Percentiles rank a stretch among this genome's conserved stretches.
These are phyloP conservation scores for Colletotrichum karsti DNA, from an alignment of 2,329 filamentous ascomycete genomes.

Conservation along the genomic window DNA sequence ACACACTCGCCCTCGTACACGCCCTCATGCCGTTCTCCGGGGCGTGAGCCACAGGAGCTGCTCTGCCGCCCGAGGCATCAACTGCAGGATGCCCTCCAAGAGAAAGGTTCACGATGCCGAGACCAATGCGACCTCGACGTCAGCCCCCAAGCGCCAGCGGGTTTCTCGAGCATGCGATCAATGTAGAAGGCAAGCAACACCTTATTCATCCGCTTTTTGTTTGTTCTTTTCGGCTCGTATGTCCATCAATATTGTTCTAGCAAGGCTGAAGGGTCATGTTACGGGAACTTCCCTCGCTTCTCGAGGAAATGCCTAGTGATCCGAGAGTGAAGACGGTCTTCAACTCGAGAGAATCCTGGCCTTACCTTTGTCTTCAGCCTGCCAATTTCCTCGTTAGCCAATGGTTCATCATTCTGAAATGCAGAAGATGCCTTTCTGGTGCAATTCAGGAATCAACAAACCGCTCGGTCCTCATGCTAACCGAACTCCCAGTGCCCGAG, in stretches of 20 bases:
- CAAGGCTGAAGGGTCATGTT: not conserved
- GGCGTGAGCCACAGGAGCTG: constrained; percentile 24
- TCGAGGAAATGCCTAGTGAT: not conserved
- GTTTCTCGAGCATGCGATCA: constrained; percentile 76
- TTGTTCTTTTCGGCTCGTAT: not conserved
- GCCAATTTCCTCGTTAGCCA: not conserved
- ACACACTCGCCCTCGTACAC: not conserved
- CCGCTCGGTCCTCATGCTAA: not conserved
- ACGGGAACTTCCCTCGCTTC: not conserved
- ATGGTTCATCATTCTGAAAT: not conserved
- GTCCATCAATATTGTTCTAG: not conserved
- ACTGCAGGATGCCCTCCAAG: constrained; percentile 48
- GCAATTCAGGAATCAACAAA: too few relatives aligned
- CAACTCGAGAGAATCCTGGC: not conserved
- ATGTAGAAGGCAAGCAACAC: constrained; percentile 55
- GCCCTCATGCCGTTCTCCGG: constrained; percentile 23
- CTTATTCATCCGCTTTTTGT: not conserved
- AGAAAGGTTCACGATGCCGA: constrained; percentile 40
- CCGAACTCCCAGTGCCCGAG: constrained; percentile 56
- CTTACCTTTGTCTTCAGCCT: not conserved
- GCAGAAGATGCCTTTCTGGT: too few relatives aligned
- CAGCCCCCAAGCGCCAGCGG: constrained; percentile 63
- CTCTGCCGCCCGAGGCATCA: constrained; percentile 20
- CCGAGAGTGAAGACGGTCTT: not conserved
- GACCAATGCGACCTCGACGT: constrained; percentile 32